Base-by-base conservation (phyloP, 805 yeast genomes). In the Starmerella kuoi region DNA sequence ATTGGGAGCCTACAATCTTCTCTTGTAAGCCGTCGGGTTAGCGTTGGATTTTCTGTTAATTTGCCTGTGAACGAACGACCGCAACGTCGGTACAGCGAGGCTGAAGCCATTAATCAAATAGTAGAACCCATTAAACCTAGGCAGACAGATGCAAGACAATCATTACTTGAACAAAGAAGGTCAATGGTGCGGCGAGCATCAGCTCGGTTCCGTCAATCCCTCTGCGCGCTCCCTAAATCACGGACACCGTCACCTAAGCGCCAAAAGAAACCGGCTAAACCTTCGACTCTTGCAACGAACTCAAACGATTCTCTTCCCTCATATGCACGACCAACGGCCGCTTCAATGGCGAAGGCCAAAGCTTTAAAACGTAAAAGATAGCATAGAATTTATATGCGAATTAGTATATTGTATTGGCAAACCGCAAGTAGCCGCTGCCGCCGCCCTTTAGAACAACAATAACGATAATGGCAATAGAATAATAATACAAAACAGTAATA, bases 311-410 rank as follows among this genome's bases (percentile, higher is more conserved):
- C 17, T 8, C 22, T 28, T 20, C 30, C 35, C 20, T 30, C 48
- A 26, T 45, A 37, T 18, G 40, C 40, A n/a, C 45, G 48, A 2
- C 46, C 48, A 6, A 45, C 48, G 14, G 38, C 31, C 7, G 45
- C 48, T 2, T 45, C 48, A 2, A 30, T 19, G 7, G 48, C 45
- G 30, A 41, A 41, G 36, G 37, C 23, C 9, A 25, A 9, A n/a
- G n/a, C n/a, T n/a, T n/a, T n/a, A 25, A 25, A 25, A 25, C 28
- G 12, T 11, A 25, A 14, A 25, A 25, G 28, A 25, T 25, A 25
- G 28, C 14, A 11, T 25, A 25, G 12, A 25, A 17, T 17, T 8
- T 9, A 14, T 17, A 31, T 8, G 34, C 9, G 15, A 17, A 21
- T 7, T 37, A 7, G 23, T 36, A 2, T 11, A 8, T 14, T n/a